Base-by-base conservation (phyloP, 352 stramenopile genomes). In the Aphanomyces euteiches region DNA sequence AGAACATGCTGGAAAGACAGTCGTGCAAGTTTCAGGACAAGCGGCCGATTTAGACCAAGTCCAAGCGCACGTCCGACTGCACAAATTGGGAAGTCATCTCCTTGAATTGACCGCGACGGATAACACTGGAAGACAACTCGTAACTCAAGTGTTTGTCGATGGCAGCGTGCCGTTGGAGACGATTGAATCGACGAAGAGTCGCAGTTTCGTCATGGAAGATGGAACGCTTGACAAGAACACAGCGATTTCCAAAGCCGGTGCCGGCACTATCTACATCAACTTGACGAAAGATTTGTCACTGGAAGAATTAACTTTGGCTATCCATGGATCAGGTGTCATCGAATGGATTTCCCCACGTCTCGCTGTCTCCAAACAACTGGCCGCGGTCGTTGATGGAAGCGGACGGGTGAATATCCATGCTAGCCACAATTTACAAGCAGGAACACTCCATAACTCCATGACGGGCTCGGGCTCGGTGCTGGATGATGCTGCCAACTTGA, bases 391-490 rank as follows among this genome's bases (percentile, higher is more conserved):
- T 3, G 17, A 43, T 10, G 64, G 64, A 17, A 61, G 43, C 8
- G 64, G 64, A 47, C 28, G 43, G 15, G 40, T 53, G 7, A 28
- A 17, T 21, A 41, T 70, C 40, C 64, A 63, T 36, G 19, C 17
- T 7, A 17, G n/a, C 10, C 64, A 61, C 37, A 28, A 28, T 28
- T 34, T 70, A 8, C 19, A 7, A 8, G 45, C 64, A 19, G 4
- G 40, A 10, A 41, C 43, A 5, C 19, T 70, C n/a, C 36, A 34
- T 12, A 40, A 3, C 4, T 50, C n/a, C 28, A 39, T 61, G 38
- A 70, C 64, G 12, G 64, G 64, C 15, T 70, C 64, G 34, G 64
- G 64, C 40, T 28, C n/a, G 17, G 56, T 58, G 47, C 47, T 70
- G 4, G 34, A 61, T 28, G 39, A 70, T 36, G 64, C 47, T 7